phyloP scores from a whole-genome alignment of 768 basidiomycete genomes.

The Arthromyces matolae region DNA sequence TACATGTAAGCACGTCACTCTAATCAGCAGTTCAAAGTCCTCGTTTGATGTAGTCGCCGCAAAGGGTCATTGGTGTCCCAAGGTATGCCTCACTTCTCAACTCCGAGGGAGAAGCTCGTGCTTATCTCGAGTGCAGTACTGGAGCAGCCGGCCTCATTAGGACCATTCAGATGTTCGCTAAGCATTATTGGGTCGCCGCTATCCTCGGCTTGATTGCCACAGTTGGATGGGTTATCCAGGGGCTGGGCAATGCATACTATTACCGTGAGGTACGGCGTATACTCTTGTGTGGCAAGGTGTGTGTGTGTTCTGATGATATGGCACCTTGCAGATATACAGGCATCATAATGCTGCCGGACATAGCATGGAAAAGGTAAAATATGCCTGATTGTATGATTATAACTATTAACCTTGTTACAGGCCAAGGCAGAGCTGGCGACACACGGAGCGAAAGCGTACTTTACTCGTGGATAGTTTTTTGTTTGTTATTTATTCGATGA shows the following conservation, averaged over 20 bases:
- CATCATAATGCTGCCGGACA: slow-evolving; percentile 84
- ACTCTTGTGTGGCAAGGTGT: slow-evolving; percentile 11
- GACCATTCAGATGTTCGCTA: slow-evolving; percentile 76
- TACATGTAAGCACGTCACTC: slow-evolving; percentile 67
- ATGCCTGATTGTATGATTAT: neutral
- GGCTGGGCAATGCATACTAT: slow-evolving; percentile 74
- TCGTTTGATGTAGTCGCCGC: slow-evolving; percentile 26
- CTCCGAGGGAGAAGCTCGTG: slow-evolving; percentile 33
- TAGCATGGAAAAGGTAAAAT: slow-evolving; percentile 73
- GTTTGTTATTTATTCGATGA: too few relatives aligned
- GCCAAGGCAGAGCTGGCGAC: slow-evolving; percentile 80
- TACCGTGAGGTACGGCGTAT: slow-evolving; percentile 61
- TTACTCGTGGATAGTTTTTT: slow-evolving; percentile 74
- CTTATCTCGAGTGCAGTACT: slow-evolving; percentile 48
- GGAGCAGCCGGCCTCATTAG: slow-evolving; percentile 95
- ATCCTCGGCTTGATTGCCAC: slow-evolving; percentile 79
- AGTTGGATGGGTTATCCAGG: slow-evolving; percentile 85
- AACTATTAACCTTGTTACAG: slow-evolving; percentile 33
- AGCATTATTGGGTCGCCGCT: slow-evolving; percentile 72
- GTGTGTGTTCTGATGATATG: slow-evolving; percentile 15
- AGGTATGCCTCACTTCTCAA: slow-evolving; percentile 44
- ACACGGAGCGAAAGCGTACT: slow-evolving; percentile 86
- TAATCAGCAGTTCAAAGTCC: slow-evolving; percentile 25
- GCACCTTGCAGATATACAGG: slow-evolving; percentile 56
- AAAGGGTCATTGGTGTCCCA: slow-evolving; percentile 91